Percentiles rank a stretch among this genome's conserved stretches.
Conservation (phyloP, 345 rosid genomes). For the Sonneratia caseolaris region DNA sequence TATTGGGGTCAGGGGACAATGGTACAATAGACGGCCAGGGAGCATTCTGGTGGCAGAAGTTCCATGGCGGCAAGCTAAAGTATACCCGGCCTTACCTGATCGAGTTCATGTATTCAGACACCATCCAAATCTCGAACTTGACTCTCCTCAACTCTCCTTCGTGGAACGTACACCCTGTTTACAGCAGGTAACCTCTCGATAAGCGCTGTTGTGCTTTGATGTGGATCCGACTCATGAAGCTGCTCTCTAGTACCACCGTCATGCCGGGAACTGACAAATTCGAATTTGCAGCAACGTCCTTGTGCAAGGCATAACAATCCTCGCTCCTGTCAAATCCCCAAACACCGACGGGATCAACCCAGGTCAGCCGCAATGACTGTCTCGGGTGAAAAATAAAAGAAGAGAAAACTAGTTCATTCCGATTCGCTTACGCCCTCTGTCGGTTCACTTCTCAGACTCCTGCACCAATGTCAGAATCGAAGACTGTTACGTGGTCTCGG, state of each 20-base stretch:
- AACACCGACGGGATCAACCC: conserved; percentile 95
- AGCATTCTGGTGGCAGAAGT: conserved; percentile 82
- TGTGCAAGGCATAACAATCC: conserved; percentile 69
- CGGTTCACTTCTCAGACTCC: conserved; percentile 13
- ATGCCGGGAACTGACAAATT: not conserved
- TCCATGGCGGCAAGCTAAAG: conserved; percentile 65
- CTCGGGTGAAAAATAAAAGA: too few species aligned
- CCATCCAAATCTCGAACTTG: conserved; percentile 68
- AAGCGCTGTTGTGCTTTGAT: not conserved
- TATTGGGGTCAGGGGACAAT: conserved; percentile 39
- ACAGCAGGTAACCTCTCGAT: conserved; percentile 48
- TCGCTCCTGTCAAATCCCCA: conserved; percentile 78
- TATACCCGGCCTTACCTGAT: conserved; percentile 83
- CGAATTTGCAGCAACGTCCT: conserved; percentile 45
- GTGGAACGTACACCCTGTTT: conserved; percentile 91
- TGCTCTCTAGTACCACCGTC: not conserved
- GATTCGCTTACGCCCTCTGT: not conserved
- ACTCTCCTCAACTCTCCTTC: conserved; percentile 80
- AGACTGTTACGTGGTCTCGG: conserved; percentile 23
- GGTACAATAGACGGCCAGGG: conserved; percentile 94
- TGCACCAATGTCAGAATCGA: conserved; percentile 17
- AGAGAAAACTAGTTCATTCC: not conserved
- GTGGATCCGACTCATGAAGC: not conserved
- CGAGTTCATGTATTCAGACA: conserved; percentile 61
- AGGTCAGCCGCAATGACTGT: conserved; percentile 25